Evolutionary conservation across 78 protist species (phyloP).

Genomic region (Dictyostelium citrinum): DNA sequence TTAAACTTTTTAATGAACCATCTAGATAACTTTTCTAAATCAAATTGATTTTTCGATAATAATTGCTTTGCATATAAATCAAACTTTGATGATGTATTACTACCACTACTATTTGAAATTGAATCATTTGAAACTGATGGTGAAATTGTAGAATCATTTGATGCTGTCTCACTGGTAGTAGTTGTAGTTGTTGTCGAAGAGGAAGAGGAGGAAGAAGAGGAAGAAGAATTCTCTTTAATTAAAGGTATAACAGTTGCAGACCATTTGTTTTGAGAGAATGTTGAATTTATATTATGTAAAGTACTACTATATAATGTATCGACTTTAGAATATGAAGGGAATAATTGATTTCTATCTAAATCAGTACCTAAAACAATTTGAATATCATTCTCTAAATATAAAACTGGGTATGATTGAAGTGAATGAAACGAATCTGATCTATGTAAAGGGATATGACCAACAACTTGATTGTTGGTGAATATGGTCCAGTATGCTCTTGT

Average conservation of each 20-base stretch:
- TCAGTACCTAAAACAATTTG: conserved; percentile 62
- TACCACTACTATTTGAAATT: not conserved
- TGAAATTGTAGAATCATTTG: not conserved
- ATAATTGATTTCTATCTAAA: conserved; percentile 58
- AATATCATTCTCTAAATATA: conserved; percentile 46
- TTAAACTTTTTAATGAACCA: conserved; percentile 63
- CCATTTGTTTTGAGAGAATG: conserved; percentile 39
- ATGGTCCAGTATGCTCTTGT: conserved; percentile 51
- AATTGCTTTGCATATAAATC: conserved; percentile 4
- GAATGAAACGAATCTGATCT: conserved; percentile 65
- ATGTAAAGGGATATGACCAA: conserved; percentile 55
- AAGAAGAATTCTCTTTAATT: not conserved
- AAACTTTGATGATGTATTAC: not conserved
- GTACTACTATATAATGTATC: conserved; percentile 31
- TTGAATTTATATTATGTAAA: conserved; percentile 27
- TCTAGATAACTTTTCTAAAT: conserved; percentile 42
- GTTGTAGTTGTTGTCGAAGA: not conserved
- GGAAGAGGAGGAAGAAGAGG: not conserved
- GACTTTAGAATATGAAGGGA: conserved; percentile 47
- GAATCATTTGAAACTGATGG: not conserved
- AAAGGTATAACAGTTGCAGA: conserved; percentile 44
- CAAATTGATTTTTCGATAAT: conserved; percentile 58
- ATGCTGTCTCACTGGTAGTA: not conserved
- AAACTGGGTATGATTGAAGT: conserved; percentile 42
- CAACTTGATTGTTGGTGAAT: not conserved